Base-by-base conservation (phyloP, 2,329 filamentous ascomycete genomes). In the Fusarium sp. region DNA sequence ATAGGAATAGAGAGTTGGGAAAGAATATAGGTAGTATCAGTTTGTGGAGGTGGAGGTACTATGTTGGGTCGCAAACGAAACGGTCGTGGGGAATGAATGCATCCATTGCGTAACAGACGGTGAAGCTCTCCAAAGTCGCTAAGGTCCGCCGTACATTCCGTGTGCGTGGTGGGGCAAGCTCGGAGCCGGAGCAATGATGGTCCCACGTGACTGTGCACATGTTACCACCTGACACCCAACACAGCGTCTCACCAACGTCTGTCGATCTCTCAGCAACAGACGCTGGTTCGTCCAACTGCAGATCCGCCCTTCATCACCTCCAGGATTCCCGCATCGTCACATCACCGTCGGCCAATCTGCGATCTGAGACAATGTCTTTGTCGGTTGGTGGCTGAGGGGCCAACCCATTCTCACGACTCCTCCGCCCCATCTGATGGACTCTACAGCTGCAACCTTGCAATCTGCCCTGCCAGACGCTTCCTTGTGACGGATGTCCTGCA, bases 251-350 rank as follows among this genome's bases (percentile, higher is more conserved):
- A 66, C 60, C 58, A 56, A 27, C 44, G 36, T 46, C 56, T 60
- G 55, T 69, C 58, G 62, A 73, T 65, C 46, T 22, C 44, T 29
- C 35, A 38, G 46, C 14, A 10, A 35, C 27, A 38, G 36, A 57
- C 33, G 44, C 65, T 75, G 62, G 63, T 67, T 67, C 61, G 61
- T 77, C 73, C 73, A 64, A 49, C 31, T 62, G 44, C 51, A 56
- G 58, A 62, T 66, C 74, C 60, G 72, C n/a, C 14, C 27, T 66
- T 66, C 56, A 55, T 77, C 73, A 77, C 71, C 58, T 62, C 62
- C 51, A 58, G 57, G 64, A 69, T 73, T 73, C 58, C 72, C 65
- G 67, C 73, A 67, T 70, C 67, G 33, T 77, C 74, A 77, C 75
- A 75, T 58, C 40, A 46, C 55, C 44, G 33, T 44, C 31, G 61